These are phyloP conservation scores for Eucalyptus curtisii DNA, from an alignment of 345 rosid genomes.

Conservation along the genomic window DNA sequence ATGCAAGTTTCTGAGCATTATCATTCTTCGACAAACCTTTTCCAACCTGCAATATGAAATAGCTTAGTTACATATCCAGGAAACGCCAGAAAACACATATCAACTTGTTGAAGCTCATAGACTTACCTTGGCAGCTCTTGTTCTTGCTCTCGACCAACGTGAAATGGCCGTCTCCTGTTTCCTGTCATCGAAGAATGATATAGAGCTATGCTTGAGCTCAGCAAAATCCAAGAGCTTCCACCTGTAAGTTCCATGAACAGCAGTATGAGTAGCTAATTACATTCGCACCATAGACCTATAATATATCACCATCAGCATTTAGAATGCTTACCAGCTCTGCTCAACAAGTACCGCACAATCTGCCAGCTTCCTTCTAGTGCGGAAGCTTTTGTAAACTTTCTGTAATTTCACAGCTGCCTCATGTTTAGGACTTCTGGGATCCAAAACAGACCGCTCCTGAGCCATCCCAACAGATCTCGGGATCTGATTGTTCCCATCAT, in stretches of 20 bases:
- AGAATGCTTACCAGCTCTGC: constrained; percentile 62
- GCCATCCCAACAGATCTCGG: constrained; percentile 3
- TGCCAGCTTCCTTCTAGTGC: constrained; percentile 92
- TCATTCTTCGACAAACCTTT: constrained; percentile 92
- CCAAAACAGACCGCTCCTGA: constrained; percentile 14
- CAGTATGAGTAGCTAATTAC: neutral
- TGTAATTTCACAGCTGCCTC: constrained; percentile 79
- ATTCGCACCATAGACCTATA: neutral
- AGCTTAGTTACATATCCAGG: neutral
- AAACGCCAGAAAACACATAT: neutral
- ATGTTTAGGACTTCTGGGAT: constrained; percentile 51
- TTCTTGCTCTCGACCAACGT: constrained; percentile 94
- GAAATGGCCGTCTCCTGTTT: constrained; percentile 92
- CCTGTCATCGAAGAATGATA: constrained; percentile 74
- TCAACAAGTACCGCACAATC: constrained; percentile 87
- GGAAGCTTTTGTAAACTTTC: constrained; percentile 91
- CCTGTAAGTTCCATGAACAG: constrained; percentile 19
- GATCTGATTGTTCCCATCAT: neutral
- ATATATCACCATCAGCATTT: neutral
- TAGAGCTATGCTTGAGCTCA: constrained; percentile 73
- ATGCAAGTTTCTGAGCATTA: constrained; percentile 69
- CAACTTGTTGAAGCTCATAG: neutral
- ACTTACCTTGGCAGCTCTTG: constrained; percentile 62
- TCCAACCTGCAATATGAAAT: constrained; percentile 23
- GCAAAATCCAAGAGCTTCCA: constrained; percentile 89